A percentile compares a stretch with the other conserved stretches of the same genome.
These are phyloP conservation scores for Pelagophyceae sp. DNA, from an alignment of 352 stramenopile genomes.

Conservation along the genomic window DNA sequence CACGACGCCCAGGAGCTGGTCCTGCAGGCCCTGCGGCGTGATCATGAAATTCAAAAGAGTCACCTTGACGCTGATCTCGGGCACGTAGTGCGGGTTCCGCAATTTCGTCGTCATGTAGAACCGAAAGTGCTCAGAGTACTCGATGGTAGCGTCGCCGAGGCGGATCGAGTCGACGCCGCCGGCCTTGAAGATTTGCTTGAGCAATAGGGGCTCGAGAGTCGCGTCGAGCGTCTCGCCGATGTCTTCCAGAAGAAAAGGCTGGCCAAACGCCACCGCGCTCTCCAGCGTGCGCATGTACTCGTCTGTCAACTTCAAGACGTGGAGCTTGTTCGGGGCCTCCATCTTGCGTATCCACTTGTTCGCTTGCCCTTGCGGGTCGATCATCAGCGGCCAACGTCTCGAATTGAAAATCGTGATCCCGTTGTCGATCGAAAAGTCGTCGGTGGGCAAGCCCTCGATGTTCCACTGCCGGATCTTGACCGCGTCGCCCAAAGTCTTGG, in stretches of 20 bases:
- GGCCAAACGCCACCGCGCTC: conserved; percentile 80
- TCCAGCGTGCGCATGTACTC: conserved; percentile 83
- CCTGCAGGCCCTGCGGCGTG: conserved; percentile 76
- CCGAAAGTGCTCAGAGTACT: conserved; percentile 77
- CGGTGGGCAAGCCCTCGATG: conserved; percentile 81
- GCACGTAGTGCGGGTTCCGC: conserved; percentile 80
- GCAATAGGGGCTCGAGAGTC: conserved; percentile 77
- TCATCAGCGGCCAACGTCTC: conserved; percentile 83
- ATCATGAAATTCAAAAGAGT: conserved; percentile 91
- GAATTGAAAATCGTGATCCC: conserved; percentile 87
- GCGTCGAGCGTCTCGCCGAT: conserved; percentile 79
- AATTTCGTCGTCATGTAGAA: conserved; percentile 90
- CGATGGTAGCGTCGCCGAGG: conserved; percentile 77
- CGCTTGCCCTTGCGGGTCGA: conserved; percentile 83
- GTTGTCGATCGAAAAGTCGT: conserved; percentile 85
- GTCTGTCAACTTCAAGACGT: conserved; percentile 83
- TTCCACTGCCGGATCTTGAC: conserved; percentile 85
- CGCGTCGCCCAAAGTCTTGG: conserved; percentile 71
- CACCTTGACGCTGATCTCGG: conserved; percentile 81
- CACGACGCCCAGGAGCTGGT: conserved; percentile 77
- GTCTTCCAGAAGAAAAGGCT: conserved; percentile 79
- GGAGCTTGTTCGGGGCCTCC: conserved; percentile 72
- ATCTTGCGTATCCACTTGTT: conserved; percentile 92
- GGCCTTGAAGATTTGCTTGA: conserved; percentile 87
- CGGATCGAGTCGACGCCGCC: conserved; percentile 77